A percentile compares a stretch with the other conserved stretches of the same genome.
Evolutionary conservation across 2,329 filamentous ascomycete genomes (phyloP).

Genomic region (Colletotrichum eleusines): DNA sequence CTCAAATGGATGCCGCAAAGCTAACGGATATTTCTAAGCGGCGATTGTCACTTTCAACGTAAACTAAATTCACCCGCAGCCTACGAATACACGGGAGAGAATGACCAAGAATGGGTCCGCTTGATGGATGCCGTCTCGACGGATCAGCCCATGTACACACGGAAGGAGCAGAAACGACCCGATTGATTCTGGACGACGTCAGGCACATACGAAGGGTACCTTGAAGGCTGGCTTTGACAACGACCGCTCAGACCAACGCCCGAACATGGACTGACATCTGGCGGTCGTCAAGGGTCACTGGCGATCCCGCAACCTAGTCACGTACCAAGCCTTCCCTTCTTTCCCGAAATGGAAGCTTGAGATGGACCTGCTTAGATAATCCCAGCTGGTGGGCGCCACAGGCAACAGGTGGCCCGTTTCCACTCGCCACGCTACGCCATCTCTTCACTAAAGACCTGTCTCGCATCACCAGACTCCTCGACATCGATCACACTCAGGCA

Average conservation of each 20-base stretch:
- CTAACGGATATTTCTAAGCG: too few relatives aligned
- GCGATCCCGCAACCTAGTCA: slow-evolving; percentile 12
- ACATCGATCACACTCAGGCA: slow-evolving; percentile 2
- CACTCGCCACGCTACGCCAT: slow-evolving; percentile 32
- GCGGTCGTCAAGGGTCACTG: neutral
- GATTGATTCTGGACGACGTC: too few relatives aligned
- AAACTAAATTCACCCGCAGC: neutral
- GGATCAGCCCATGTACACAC: too few relatives aligned
- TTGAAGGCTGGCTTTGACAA: too few relatives aligned
- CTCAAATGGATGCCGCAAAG: neutral
- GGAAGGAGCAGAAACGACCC: too few relatives aligned
- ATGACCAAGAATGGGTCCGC: neutral
- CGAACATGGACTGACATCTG: too few relatives aligned
- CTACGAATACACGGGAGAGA: neutral
- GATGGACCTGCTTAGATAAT: slow-evolving; percentile 7
- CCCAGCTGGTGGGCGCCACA: slow-evolving; percentile 18
- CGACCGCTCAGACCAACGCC: neutral
- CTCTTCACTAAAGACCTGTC: neutral
- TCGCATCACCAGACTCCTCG: too few relatives aligned
- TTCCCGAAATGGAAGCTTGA: slow-evolving; percentile 5
- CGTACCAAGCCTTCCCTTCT: slow-evolving; percentile 20
- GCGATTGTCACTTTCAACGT: neutral
- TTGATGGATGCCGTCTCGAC: too few relatives aligned
- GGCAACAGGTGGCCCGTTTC: slow-evolving; percentile 14
- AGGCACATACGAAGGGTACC: too few relatives aligned